Evolutionary conservation across 768 basidiomycete genomes (phyloP), one percentile per base, ranked within the genome.

Genomic region (Leucosporidium yakuticum): DNA sequence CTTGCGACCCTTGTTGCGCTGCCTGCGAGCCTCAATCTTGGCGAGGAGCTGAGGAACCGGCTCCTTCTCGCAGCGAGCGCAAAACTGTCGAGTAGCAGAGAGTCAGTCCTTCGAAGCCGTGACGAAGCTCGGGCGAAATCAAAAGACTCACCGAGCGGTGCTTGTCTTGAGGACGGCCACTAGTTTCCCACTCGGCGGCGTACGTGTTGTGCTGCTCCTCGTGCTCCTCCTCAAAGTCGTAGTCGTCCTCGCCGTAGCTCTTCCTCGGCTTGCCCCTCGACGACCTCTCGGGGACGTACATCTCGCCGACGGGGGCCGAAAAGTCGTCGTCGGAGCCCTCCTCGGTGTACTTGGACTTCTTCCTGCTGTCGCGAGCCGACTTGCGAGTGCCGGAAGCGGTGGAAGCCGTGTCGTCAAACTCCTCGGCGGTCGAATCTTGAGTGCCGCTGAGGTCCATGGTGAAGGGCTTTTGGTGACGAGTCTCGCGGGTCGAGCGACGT

Each of bases 1-100:
- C 58, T 48, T 58, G 32, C 62, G 54, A 11, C 17, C 23, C 58
- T 48, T 58, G 32, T 58, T 69, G 65, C 56, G 54, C 20, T 17
- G 15, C 34, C 34, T 39, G 25, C 55, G 51, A 9, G 14, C 14
- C 29, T 39, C 2, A 44, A 62, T 32, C 49, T 31, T 27, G 15
- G 36, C 31, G 9, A 66, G 39, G n/a, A 62, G 62, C 31, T 32
- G 55, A 1, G 14, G 12, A 0, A 48, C 47, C 1, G 64, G 60
- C 17, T 20, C 47, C 27, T 57, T 20, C 29, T 47, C 29, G 56
- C 55, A 63, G 56, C 62, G 63, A 55, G 39, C 50, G 39, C 58
- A 73, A 15, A 11, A n/a, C 70, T 64, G 65, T 4, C 34, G 36
- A 23, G 12, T 1, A 34, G 32, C 20, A 4, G 14, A 21, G 19